A percentile compares a stretch with the other conserved stretches of the same genome.
phyloP scores from a whole-genome alignment of 192 early-diverging fungal species.

The Blastocladiella britannica region DNA sequence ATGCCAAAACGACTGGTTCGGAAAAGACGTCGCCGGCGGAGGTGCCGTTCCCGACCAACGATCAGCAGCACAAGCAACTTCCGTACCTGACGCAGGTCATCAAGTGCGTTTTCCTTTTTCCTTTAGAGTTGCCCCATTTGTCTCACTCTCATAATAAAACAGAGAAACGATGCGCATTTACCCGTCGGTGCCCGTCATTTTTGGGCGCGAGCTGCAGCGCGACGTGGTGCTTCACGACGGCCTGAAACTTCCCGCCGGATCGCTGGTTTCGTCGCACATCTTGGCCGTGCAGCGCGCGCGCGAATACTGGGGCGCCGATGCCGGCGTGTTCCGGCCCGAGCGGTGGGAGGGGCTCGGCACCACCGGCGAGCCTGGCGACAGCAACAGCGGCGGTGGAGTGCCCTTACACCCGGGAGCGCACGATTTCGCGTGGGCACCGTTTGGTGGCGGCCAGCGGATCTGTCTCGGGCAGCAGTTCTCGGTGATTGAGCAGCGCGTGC shows the following conservation, averaged over 20 bases:
- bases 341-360: conserved; percentile 16
- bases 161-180: background rate
- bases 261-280: background rate
- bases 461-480: conserved; percentile 39
- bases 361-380: conserved; percentile 15
- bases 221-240: background rate
- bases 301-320: background rate
- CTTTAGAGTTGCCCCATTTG: no score
- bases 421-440: conserved; percentile 26
- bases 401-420: conserved; percentile 16
- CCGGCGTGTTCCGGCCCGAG: background rate
- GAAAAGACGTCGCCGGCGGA: background rate
- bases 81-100: background rate
- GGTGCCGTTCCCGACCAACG: background rate
- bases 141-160: no score
- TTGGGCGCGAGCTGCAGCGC: background rate
- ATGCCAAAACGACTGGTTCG: conserved; percentile 13
- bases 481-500: conserved; percentile 32
- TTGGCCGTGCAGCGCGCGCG: background rate
- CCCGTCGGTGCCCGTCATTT: conserved; percentile 2
- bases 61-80: background rate
- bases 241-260: background rate
- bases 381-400: conserved; percentile 10
- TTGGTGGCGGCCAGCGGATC: conserved; percentile 27
- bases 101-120: no score